Conservation (phyloP, 306 rosid genomes). For the Styphnolobium japonicum region DNA sequence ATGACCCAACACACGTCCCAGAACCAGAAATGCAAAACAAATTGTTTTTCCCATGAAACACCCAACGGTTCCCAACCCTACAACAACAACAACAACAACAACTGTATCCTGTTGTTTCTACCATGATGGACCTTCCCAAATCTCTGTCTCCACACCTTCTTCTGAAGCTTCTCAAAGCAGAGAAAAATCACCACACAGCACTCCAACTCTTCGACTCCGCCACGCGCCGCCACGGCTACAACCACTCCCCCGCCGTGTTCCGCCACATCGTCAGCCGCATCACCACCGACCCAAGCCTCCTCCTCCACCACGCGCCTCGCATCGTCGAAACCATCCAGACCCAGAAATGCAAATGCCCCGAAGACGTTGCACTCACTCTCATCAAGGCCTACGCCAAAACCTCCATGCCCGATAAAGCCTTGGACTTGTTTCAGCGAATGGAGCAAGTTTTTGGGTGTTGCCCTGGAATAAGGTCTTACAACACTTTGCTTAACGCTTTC, state of each 20-base stretch:
- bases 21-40: too few species aligned
- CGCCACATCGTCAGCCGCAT: conserved; percentile 74
- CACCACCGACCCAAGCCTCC: conserved; percentile 38
- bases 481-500: conserved; percentile 71
- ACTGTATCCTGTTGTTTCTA: too few species aligned
- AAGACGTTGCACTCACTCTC: conserved; percentile 67
- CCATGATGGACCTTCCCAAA: conserved; percentile 70
- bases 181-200: conserved; percentile 55
- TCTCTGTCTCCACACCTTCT: conserved; percentile 53
- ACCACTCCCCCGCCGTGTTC: conserved; percentile 55
- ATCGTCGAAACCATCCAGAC: conserved; percentile 49
- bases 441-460: conserved; percentile 66
- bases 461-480: conserved; percentile 65
- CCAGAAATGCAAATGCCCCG: conserved; percentile 59
- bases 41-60: too few species aligned
- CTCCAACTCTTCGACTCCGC: conserved; percentile 69
- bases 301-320: conserved; percentile 41
- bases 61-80: too few species aligned
- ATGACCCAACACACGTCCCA: too few species aligned
- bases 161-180: conserved; percentile 68
- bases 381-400: conserved; percentile 73
- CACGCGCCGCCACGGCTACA: conserved; percentile 44
- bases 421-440: conserved; percentile 62
- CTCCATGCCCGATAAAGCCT: conserved; percentile 75
- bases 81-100: too few species aligned